These are phyloP conservation scores for Colletotrichum acutatum DNA, from an alignment of 2,329 filamentous ascomycete genomes.

Conservation along the genomic window DNA sequence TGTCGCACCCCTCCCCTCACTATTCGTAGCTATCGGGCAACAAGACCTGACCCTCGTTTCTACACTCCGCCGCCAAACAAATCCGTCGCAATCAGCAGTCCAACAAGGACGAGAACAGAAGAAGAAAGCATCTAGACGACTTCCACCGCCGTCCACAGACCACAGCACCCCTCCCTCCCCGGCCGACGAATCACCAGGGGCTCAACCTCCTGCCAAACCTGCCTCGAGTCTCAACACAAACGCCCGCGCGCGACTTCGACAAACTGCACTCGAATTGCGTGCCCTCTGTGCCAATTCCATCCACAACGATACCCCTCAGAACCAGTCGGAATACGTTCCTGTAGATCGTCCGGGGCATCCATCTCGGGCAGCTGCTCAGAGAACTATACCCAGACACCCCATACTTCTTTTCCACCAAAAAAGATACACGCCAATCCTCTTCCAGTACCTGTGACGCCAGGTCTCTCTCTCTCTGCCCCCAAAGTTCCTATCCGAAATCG, in stretches of 20 bases:
- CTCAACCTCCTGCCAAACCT: slow-evolving; percentile 32
- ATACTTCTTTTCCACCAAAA: neutral
- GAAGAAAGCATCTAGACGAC: slow-evolving; percentile 10
- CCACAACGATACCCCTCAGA: neutral
- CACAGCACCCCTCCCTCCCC: neutral
- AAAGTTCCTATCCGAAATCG: slow-evolving; percentile 8
- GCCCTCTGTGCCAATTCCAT: slow-evolving; percentile 11
- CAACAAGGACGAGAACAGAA: slow-evolving; percentile 7
- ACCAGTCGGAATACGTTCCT: slow-evolving; percentile 32
- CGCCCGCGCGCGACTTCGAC: slow-evolving; percentile 16
- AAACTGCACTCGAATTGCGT: slow-evolving; percentile 18
- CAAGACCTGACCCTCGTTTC: neutral
- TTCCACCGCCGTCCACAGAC: too few relatives aligned
- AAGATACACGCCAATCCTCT: slow-evolving; percentile 1
- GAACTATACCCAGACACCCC: neutral
- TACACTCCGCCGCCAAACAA: neutral
- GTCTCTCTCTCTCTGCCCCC: neutral
- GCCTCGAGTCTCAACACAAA: slow-evolving; percentile 15
- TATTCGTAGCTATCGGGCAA: neutral
- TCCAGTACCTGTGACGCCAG: neutral
- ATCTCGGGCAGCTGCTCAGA: slow-evolving; percentile 17
- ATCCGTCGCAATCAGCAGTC: neutral
- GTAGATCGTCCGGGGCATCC: slow-evolving; percentile 29
- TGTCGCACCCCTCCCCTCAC: neutral
- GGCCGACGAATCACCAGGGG: slow-evolving; percentile 10